phyloP scores from a whole-genome alignment of 768 basidiomycete genomes.

The Suillus luteus region DNA sequence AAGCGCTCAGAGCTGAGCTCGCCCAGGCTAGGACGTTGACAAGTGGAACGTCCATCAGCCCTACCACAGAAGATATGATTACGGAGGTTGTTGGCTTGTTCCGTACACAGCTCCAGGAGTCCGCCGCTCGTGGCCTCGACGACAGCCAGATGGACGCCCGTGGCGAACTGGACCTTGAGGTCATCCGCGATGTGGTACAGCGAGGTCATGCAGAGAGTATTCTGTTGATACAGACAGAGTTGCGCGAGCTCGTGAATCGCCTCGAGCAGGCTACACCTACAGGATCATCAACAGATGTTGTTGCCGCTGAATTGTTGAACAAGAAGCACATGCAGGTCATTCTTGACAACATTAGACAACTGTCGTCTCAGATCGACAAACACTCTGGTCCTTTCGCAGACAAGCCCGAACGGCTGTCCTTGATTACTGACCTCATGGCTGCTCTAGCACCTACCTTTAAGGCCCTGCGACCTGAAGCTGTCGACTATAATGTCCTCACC shows the following conservation, averaged over 20 bases:
- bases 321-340: slow-evolving; percentile 60
- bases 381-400: slow-evolving; percentile 35
- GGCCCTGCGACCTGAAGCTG: slow-evolving; percentile 60
- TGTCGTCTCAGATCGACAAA: slow-evolving; percentile 35
- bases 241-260: slow-evolving; percentile 52
- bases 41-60: slow-evolving; percentile 36
- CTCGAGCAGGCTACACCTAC: slow-evolving; percentile 33
- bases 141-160: slow-evolving; percentile 70
- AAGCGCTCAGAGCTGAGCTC: slow-evolving; percentile 46
- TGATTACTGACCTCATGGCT: slow-evolving; percentile 61
- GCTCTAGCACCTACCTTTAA: slow-evolving; percentile 63
- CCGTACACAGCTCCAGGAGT: slow-evolving; percentile 66
- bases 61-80: slow-evolving; percentile 62
- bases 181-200: slow-evolving; percentile 69
- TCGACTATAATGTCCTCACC: slow-evolving; percentile 81
- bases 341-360: slow-evolving; percentile 56
- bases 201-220: slow-evolving; percentile 67
- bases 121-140: slow-evolving; percentile 56
- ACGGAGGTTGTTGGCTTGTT: slow-evolving; percentile 68
- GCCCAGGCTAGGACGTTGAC: slow-evolving; percentile 25
- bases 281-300: slow-evolving; percentile 33
- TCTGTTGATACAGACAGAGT: slow-evolving; percentile 56
- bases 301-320: slow-evolving; percentile 57
- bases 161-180: slow-evolving; percentile 77
- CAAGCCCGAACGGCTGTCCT: slow-evolving; percentile 54